Conservation (phyloP, 2,329 filamentous ascomycete species). For the Monosporascus sp. region DNA sequence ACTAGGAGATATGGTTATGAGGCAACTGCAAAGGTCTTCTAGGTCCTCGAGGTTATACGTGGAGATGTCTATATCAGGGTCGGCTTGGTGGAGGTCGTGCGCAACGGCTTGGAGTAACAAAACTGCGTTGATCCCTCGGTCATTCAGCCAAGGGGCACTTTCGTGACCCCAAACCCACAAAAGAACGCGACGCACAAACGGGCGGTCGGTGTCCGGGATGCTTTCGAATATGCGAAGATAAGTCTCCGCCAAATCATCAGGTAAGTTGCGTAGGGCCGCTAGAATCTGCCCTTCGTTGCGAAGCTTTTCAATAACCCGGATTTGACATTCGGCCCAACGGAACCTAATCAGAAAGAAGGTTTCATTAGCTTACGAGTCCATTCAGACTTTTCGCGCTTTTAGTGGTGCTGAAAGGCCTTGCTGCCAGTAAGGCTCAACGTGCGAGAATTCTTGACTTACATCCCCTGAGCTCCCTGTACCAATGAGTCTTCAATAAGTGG, state of each 20-base stretch:
- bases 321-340: conserved; percentile 15
- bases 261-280: conserved; percentile 4
- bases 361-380: background rate
- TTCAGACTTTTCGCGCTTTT: background rate
- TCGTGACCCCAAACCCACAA: background rate
- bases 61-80: background rate
- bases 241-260: conserved; percentile 9
- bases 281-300: background rate
- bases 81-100: background rate
- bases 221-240: conserved; percentile 9
- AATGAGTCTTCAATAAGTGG: conserved; percentile 2
- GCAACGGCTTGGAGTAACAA: background rate
- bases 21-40: background rate
- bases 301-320: conserved; percentile 7
- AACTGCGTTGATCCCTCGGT: background rate
- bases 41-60: background rate
- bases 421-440: background rate
- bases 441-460: conserved; percentile 5
- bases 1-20: background rate
- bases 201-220: conserved; percentile 4
- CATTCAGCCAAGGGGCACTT: background rate
- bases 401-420: too few relatives aligned
- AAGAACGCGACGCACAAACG: background rate
- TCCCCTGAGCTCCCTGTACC: conserved; percentile 5
- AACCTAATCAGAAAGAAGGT: conserved; percentile 5